Percentiles rank a stretch among this genome's conserved stretches.
Conservation (phyloP, 2,329 filamentous ascomycete species). For the Talaromyces sp. region DNA sequence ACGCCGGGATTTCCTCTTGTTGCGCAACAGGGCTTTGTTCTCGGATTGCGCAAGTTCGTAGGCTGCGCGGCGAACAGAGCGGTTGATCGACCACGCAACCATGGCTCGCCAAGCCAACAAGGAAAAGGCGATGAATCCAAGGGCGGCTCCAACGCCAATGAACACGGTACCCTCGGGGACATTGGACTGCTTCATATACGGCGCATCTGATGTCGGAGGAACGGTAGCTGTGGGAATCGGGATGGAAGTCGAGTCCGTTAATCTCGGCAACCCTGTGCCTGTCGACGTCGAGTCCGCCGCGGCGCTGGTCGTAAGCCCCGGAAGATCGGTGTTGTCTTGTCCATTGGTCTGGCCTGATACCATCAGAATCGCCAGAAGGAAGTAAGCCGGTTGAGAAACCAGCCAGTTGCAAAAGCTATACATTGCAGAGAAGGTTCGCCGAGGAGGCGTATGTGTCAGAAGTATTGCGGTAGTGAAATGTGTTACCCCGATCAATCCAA, state of each 20-base stretch:
- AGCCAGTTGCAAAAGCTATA: background rate
- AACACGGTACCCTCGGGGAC: conserved; percentile 93
- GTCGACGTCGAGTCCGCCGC: background rate
- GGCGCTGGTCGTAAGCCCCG: conserved; percentile 12
- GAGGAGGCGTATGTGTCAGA: background rate
- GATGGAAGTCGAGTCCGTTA: conserved; percentile 33
- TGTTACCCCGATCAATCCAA: background rate
- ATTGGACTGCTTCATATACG: conserved; percentile 83
- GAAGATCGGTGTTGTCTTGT: conserved; percentile 3
- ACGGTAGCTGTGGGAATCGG: conserved; percentile 61
- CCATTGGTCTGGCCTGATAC: conserved; percentile 3
- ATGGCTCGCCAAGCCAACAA: conserved; percentile 83
- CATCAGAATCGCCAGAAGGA: conserved; percentile 2
- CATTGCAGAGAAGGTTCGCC: conserved; percentile 1
- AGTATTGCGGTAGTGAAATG: background rate
- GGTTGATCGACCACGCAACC: conserved; percentile 85
- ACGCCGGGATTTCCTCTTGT: conserved; percentile 29
- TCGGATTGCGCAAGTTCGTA: conserved; percentile 65
- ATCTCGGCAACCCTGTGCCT: conserved; percentile 3
- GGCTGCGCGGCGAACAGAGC: conserved; percentile 83
- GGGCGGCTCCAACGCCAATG: conserved; percentile 83
- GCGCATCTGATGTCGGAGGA: conserved; percentile 76
- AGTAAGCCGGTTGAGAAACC: background rate
- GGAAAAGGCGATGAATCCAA: conserved; percentile 76
- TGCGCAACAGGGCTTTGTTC: conserved; percentile 57